A percentile compares a stretch with the other conserved stretches of the same genome.
These are phyloP conservation scores for Platanus orientalis DNA, from an alignment of 164 flowering plant genomes.

Conservation along the genomic window DNA sequence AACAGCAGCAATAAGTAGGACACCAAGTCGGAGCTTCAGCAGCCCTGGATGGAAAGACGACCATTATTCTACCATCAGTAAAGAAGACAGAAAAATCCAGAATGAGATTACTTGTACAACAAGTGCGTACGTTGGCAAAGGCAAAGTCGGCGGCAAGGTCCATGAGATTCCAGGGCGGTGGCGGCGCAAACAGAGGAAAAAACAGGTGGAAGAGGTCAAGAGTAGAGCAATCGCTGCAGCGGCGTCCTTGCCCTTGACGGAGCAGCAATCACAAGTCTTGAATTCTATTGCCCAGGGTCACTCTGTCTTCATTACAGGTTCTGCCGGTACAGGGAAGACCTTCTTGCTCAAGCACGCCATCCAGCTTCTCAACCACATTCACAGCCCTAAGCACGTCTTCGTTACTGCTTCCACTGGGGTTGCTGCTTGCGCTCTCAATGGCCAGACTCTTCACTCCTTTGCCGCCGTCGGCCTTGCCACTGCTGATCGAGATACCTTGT, in stretches of 20 bases:
- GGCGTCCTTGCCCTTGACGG: constrained; percentile 15
- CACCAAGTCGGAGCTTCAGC: too few species aligned
- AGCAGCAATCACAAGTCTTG: constrained; percentile 31
- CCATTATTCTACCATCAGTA: too few species aligned
- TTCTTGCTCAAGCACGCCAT: constrained; percentile 30
- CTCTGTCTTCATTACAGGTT: constrained; percentile 65
- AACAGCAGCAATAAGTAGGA: too few species aligned
- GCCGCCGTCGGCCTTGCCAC: constrained; percentile 44
- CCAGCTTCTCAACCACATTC: constrained; percentile 17
- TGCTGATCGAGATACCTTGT: constrained; percentile 16
- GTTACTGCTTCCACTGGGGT: constrained; percentile 64
- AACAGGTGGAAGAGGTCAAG: neutral
- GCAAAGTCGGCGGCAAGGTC: too few species aligned
- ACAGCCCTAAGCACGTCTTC: constrained; percentile 31
- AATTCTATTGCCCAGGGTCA: constrained; percentile 27
- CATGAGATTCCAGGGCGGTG: too few species aligned
- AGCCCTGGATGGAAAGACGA: too few species aligned
- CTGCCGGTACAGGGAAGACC: constrained; percentile 60
- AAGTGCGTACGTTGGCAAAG: too few species aligned
- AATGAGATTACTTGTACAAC: too few species aligned
- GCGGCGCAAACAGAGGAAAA: neutral
- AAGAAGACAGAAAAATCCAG: too few species aligned
- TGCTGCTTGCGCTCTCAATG: constrained; percentile 56
- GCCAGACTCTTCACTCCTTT: constrained; percentile 62
- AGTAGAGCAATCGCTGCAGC: neutral